Evolutionary conservation across 1,284 basidiomycete genomes (phyloP), one percentile per base, ranked within the genome.

Genomic region (Peniophora sp.): DNA sequence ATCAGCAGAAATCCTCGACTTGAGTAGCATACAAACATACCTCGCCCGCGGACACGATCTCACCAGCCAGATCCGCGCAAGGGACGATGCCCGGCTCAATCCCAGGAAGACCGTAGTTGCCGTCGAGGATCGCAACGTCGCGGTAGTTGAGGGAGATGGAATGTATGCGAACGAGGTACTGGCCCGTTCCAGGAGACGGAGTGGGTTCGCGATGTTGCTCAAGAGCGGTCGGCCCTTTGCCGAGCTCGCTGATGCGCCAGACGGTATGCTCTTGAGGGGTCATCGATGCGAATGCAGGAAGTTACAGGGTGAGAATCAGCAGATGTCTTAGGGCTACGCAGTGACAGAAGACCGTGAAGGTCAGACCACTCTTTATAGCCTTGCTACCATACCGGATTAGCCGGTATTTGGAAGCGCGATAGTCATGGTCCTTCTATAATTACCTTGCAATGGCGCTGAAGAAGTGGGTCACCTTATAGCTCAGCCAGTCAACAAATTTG

Each of bases 91-190:
- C 34, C 9, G 45, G 17, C 10, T 50, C 38, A 11, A 50, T 41
- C 39, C 39, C 32, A 17, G 24, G 45, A 14, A 50, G 45, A n/a
- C 16, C 10, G 36, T 50, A 50, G 6, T 5, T 35, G 45, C 44
- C 22, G 3, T 23, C 16, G 11, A 36, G 27, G 24, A 36, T 34
- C 3, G 41, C 27, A 25, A 46, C 19, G 17, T 50, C 50, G 24
- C 44, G 43, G 27, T 44, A 50, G 16, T 50, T 50, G 43, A 50
- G 50, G n/a, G 50, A 50, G 6, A 50, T 44, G 25, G 50, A 24
- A 46, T 39, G 50, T 3, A 50, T 46, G 11, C 50, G 43, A 32
- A 50, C 44, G 43, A 50, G 41, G 19, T 44, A 38, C 32, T 50
- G 38, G 32, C 45, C 43, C 2, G 50, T 10, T 3, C 20, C 25